These are phyloP conservation scores for Phanerochaete sordida DNA, from an alignment of 768 basidiomycete genomes.

Conservation along the genomic window DNA sequence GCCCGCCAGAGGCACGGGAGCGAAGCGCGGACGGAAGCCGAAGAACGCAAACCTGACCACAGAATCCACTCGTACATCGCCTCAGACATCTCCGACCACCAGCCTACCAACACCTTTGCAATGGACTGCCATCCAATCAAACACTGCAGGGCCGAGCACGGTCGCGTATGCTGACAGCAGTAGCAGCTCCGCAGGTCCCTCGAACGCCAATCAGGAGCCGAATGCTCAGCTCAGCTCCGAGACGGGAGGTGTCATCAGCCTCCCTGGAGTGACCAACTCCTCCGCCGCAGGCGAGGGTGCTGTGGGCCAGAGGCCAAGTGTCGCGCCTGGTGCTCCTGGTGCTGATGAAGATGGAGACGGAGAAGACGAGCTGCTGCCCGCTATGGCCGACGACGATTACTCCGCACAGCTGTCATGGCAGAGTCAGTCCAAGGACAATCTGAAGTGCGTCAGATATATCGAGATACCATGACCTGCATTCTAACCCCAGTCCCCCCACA, in stretches of 20 bases:
- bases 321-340: slow-evolving; percentile 9
- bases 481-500: slow-evolving; percentile 23
- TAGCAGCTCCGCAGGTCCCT: not conserved
- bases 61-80: slow-evolving; percentile 15
- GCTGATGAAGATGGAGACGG: slow-evolving; percentile 60
- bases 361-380: slow-evolving; percentile 76
- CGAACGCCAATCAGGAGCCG: not conserved
- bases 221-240: slow-evolving; percentile 5
- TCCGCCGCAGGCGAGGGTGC: not conserved
- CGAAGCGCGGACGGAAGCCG: slow-evolving; percentile 31
- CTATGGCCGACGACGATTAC: slow-evolving; percentile 89
- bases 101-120: slow-evolving; percentile 16
- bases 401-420: slow-evolving; percentile 81
- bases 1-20: slow-evolving; percentile 18
- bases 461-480: not conserved
- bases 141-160: slow-evolving; percentile 5
- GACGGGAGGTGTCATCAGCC: slow-evolving; percentile 15
- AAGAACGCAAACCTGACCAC: slow-evolving; percentile 19
- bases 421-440: slow-evolving; percentile 84
- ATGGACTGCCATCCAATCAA: slow-evolving; percentile 10
- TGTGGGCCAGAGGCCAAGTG: not conserved
- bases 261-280: slow-evolving; percentile 16
- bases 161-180: not conserved
- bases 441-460: slow-evolving; percentile 52
- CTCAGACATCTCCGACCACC: slow-evolving; percentile 15